Base-by-base conservation (phyloP, 2,329 filamentous ascomycete genomes). In the Cercospora sp. region DNA sequence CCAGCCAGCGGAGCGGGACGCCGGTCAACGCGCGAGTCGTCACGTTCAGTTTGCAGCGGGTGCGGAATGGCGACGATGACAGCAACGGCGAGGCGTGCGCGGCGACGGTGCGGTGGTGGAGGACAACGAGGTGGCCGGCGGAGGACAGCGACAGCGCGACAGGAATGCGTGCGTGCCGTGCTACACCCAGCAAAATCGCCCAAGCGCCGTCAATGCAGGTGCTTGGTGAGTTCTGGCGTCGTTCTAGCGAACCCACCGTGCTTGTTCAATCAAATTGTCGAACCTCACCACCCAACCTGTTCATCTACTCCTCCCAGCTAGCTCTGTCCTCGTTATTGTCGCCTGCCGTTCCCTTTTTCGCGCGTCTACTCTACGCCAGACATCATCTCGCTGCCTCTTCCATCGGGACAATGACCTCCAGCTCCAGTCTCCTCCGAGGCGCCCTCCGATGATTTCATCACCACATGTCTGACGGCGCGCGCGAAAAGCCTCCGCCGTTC, bases 151-250 rank as follows among this genome's bases (percentile, higher is more conserved):
- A 31, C 26, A 20, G 8, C 5, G 55, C 55, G 55, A 59, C 28
- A 31, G 55, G 55, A 59, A 59, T 59, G 55, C 10, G 55, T 36
- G 55, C 12, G 53, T 30, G 53, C 26, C 48, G 48, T 53, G 48
- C 48, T 16, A 6, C 33, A 40, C 33, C 16, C 36, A 40, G 36
- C 36, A 53, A 48, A 48, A 57, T 57, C 53, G 53, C 53, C 53
- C 53, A 23, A 16, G 53, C 55, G 55, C 30, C 28, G 26, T 31
- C 28, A n/a, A 26, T n/a, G 55, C 55, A 30, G 30, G 28, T 18
- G 31, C 55, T 18, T 59, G 55, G 55, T 36, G 55, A 59, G n/a
- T 59, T 59, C 55, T 59, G 55, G 55, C 55, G 55, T 59, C 55
- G 55, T 59, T 59, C 55, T 58, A 58, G 55, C 55, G 48, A 53